Evolutionary conservation across 1,284 basidiomycete genomes (phyloP).

Genomic region (Entoloma clypeatum): DNA sequence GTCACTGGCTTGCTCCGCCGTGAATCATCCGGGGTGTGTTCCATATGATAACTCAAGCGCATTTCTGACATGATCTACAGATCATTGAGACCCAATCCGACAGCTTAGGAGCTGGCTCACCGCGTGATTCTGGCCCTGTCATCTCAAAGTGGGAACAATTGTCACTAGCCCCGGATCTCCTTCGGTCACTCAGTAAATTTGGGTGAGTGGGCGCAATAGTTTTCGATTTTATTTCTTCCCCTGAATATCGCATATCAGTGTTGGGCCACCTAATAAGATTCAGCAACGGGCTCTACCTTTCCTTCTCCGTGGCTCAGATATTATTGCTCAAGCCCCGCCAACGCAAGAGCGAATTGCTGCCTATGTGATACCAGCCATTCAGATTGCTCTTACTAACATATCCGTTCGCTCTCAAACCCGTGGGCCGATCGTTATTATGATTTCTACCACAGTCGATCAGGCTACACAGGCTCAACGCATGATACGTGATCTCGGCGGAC

Average conservation of each 20-base stretch:
- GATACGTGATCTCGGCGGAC: slow-evolving; percentile 90
- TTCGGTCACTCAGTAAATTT: slow-evolving; percentile 89
- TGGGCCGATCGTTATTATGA: slow-evolving; percentile 87
- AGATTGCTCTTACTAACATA: slow-evolving; percentile 71
- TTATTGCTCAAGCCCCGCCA: slow-evolving; percentile 97
- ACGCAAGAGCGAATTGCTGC: slow-evolving; percentile 98
- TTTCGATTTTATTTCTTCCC: neutral
- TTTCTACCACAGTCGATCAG: slow-evolving; percentile 97
- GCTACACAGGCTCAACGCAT: slow-evolving; percentile 97
- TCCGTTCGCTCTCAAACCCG: slow-evolving; percentile 51
- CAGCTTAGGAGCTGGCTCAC: slow-evolving; percentile 47
- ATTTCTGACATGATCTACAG: slow-evolving; percentile 29
- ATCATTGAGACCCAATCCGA: slow-evolving; percentile 50
- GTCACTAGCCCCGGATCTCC: slow-evolving; percentile 79
- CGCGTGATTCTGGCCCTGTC: slow-evolving; percentile 76
- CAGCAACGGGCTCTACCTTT: slow-evolving; percentile 96
- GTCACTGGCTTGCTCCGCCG: slow-evolving; percentile 63
- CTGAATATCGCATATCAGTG: slow-evolving; percentile 42
- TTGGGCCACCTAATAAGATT: slow-evolving; percentile 98
- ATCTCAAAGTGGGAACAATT: slow-evolving; percentile 97
- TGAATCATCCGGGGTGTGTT: slow-evolving; percentile 69
- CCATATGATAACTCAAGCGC: slow-evolving; percentile 10
- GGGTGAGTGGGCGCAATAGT: slow-evolving; percentile 58
- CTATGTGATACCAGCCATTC: slow-evolving; percentile 92
- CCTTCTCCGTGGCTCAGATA: slow-evolving; percentile 89